Evolutionary conservation across 257 asterid species (phyloP).

Genomic region (Nicotiana undulata): DNA sequence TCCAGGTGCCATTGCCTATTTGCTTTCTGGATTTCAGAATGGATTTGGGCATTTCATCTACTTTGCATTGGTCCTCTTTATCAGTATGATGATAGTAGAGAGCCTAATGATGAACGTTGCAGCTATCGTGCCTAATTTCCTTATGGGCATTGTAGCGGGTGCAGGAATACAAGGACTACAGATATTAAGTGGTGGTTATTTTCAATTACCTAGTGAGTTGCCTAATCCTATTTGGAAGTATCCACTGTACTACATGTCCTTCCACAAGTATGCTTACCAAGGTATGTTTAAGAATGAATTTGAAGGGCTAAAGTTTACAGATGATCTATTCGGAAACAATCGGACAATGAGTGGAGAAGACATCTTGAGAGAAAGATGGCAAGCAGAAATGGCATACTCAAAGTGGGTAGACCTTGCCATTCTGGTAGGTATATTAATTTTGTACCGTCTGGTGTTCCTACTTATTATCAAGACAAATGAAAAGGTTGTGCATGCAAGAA

Average conservation of each 20-base stretch:
- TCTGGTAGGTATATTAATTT: constrained; percentile 12
- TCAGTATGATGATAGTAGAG: constrained; percentile 25
- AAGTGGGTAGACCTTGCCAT: constrained; percentile 26
- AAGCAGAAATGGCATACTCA: constrained; percentile 17
- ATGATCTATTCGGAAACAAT: background rate
- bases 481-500: constrained; percentile 13
- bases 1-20: constrained; percentile 27
- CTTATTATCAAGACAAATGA: constrained; percentile 13
- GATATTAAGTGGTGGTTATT: constrained; percentile 30
- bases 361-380: constrained; percentile 13
- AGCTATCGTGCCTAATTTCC: constrained; percentile 27
- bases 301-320: constrained; percentile 14
- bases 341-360: constrained; percentile 11
- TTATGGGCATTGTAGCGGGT: constrained; percentile 23
- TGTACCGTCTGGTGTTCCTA: constrained; percentile 23
- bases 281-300: constrained; percentile 34
- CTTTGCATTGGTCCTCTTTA: constrained; percentile 13
- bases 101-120: constrained; percentile 32
- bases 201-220: constrained; percentile 20
- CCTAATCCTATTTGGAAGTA: constrained; percentile 25
- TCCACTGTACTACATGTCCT: constrained; percentile 26
- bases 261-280: constrained; percentile 31
- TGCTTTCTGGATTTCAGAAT: constrained; percentile 14
- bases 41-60: constrained; percentile 12
- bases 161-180: constrained; percentile 30